Conservation (phyloP, 352 stramenopile species). For the Pythium aristosporum region DNA sequence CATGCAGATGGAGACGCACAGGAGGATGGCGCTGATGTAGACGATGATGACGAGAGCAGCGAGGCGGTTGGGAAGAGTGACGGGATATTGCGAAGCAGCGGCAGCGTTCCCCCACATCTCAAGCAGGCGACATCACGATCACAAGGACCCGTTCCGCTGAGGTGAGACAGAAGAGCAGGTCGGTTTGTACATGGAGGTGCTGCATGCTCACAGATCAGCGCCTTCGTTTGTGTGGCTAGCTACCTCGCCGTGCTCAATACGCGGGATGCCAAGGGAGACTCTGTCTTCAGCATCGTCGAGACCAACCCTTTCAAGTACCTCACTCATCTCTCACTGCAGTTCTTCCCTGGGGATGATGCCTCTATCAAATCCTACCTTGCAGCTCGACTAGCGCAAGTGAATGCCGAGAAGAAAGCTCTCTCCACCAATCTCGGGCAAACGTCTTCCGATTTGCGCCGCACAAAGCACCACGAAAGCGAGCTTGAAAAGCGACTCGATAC, state of each 20-base stretch:
- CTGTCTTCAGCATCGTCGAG: slow-evolving; percentile 92
- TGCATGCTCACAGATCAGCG: background rate
- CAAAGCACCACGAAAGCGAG: slow-evolving; percentile 39
- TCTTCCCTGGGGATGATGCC: slow-evolving; percentile 84
- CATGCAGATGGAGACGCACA: background rate
- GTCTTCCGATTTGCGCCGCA: slow-evolving; percentile 38
- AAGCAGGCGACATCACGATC: slow-evolving; percentile 41
- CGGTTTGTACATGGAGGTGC: background rate
- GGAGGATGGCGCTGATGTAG: background rate
- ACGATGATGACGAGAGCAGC: slow-evolving; percentile 11
- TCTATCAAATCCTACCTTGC: slow-evolving; percentile 92
- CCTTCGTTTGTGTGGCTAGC: slow-evolving; percentile 23
- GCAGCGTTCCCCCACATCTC: background rate
- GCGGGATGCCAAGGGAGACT: slow-evolving; percentile 53
- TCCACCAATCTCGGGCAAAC: slow-evolving; percentile 45
- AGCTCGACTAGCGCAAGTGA: slow-evolving; percentile 82
- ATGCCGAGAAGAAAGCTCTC: slow-evolving; percentile 43
- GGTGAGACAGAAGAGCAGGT: slow-evolving; percentile 6
- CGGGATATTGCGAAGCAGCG: background rate
- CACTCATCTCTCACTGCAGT: slow-evolving; percentile 90
- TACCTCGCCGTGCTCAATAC: slow-evolving; percentile 86
- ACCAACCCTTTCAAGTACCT: slow-evolving; percentile 95
- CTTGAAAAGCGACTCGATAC: slow-evolving; percentile 56
- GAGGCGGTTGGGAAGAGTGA: slow-evolving; percentile 1
- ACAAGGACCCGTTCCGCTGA: slow-evolving; percentile 70